Conservation (phyloP, 2,329 filamentous ascomycete species). For the Penicillium sp. region DNA sequence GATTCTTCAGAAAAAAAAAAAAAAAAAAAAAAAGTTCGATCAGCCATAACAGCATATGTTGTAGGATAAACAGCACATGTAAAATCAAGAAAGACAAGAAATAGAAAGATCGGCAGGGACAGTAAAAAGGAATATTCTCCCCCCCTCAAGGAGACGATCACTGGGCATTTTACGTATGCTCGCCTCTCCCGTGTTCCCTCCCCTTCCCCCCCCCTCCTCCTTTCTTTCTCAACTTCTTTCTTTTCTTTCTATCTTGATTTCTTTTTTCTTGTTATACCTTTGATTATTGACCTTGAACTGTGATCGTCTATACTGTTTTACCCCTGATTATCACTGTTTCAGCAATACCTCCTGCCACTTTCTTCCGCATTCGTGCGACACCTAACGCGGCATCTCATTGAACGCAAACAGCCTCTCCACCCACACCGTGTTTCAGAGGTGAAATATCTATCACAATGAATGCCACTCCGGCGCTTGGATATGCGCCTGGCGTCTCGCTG, state of each 20-base stretch:
- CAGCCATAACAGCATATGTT: not conserved
- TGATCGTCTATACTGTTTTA: not conserved
- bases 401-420: conserved; percentile 15
- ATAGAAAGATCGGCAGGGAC: conserved; percentile 1
- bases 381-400: conserved; percentile 5
- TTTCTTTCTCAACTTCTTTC: conserved; percentile 4
- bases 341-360: conserved; percentile 2
- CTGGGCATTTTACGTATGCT: conserved; percentile 5
- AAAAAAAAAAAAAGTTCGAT: not conserved
- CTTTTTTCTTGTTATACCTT: not conserved
- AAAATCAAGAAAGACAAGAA: not conserved
- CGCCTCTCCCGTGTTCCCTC: conserved; percentile 11
- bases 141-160: conserved; percentile 3
- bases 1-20: not conserved
- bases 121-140: not conserved
- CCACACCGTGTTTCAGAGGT: conserved; percentile 17
- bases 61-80: not conserved
- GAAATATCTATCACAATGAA: conserved; percentile 24
- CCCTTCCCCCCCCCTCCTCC: conserved; percentile 9
- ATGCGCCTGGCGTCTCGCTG: conserved; percentile 28
- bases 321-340: conserved; percentile 3
- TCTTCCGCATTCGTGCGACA: conserved; percentile 17
- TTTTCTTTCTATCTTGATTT: not conserved
- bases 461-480: conserved; percentile 27
- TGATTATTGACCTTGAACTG: not conserved